Base-by-base conservation (phyloP, 2,329 filamentous ascomycete species). In the Xylariaceae sp. region DNA sequence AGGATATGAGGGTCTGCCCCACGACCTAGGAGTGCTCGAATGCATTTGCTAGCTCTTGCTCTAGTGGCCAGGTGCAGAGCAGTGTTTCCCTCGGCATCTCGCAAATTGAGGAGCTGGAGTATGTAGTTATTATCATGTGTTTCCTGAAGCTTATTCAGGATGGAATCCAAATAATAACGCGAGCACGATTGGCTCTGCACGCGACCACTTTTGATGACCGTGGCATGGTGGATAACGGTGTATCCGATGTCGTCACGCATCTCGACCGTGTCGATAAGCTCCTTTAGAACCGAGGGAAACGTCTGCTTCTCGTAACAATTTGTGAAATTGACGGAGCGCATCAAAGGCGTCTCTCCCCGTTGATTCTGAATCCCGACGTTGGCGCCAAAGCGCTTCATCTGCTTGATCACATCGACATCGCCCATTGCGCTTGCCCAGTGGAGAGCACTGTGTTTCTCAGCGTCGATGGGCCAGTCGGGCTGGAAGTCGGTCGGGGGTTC, bases 381-480 rank as follows among this genome's bases (percentile, higher is more conserved):
- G 11, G 93, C 91, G 40, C 89, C 87, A 55, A 92, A 90, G 39
- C 84, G 81, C 62, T 94, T 87, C 16, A 99, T 77, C 69, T 96
- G 88, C 69, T 87, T 90, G 56, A 97, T 90, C 14, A 97, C 89
- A 45, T 93, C 89, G 31, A 97, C 78, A 61, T 97, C 94, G 53
- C 94, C 94, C 93, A 99, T 99, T 19, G 94, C 90, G 48, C 90
- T 91, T 16, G 92, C 94, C 94, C 94, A 99, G 68, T 99, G 94
- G 60, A 99, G 81, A 6, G 93, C 92, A 2, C 91, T 96, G 66
- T 97, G 92, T 10, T 87, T 87, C 63, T 96, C 91, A 41, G 91
- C 88, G 68, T 99, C 94, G 57, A 99, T 97, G n/a, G 87, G 80
- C 69, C 90, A 89, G 70, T 99, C 88, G 6, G 95, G 86, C 65